These are phyloP conservation scores for Kalmusia sp. DNA, from an alignment of 2,329 filamentous ascomycete genomes.

Conservation along the genomic window DNA sequence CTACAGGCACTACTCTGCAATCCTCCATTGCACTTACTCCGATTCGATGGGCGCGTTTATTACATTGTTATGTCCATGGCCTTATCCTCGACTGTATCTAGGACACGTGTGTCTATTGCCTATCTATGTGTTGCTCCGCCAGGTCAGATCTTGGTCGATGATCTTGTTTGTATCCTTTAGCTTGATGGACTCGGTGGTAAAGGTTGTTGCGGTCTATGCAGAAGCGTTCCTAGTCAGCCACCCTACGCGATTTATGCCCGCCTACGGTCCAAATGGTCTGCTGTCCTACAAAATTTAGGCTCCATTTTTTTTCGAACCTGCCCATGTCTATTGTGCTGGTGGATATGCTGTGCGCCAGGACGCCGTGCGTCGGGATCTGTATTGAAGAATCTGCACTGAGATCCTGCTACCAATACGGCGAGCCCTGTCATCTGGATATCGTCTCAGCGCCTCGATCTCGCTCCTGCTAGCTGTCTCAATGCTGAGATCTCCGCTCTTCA, in stretches of 20 bases:
- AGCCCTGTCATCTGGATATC: slow-evolving; percentile 23
- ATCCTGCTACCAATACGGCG: slow-evolving; percentile 14
- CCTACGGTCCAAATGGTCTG: slow-evolving; percentile 21
- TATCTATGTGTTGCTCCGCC: slow-evolving; percentile 18
- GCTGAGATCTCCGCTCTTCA: slow-evolving; percentile 26
- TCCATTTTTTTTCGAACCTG: slow-evolving; percentile 23
- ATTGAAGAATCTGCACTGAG: no score
- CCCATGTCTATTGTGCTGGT: slow-evolving; percentile 22
- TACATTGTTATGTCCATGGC: no score
- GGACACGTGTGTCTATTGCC: no score
- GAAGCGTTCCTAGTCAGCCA: slow-evolving; percentile 17
- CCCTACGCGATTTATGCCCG: slow-evolving; percentile 19
- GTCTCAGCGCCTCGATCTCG: slow-evolving; percentile 18
- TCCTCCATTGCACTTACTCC: no score
- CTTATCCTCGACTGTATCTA: no score
- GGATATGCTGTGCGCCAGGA: slow-evolving; percentile 22
- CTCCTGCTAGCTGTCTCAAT: slow-evolving; percentile 22
- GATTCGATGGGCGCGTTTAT: no score
- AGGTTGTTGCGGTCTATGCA: slow-evolving; percentile 13
- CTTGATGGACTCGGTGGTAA: slow-evolving; percentile 23
- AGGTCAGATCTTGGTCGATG: slow-evolving; percentile 22
- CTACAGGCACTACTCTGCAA: no score
- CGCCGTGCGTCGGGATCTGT: slow-evolving; percentile 17
- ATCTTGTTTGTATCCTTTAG: slow-evolving; percentile 27
- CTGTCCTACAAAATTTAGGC: slow-evolving; percentile 22